Evolutionary conservation across 768 basidiomycete genomes (phyloP).

Genomic region (Serpula lacrymans): DNA sequence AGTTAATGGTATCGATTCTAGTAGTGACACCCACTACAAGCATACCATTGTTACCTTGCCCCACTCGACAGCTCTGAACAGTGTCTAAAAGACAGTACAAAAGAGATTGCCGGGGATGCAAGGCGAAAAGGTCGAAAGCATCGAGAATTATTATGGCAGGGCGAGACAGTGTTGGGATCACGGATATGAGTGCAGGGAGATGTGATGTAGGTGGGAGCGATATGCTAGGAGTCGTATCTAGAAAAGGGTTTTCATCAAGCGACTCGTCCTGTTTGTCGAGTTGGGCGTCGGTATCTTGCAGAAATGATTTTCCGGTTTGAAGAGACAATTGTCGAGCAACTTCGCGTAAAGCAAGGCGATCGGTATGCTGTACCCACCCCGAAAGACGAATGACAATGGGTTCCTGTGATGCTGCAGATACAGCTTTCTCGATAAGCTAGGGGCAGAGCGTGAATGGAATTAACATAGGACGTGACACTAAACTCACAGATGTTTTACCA

Average conservation of each 20-base stretch:
- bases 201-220: slow-evolving; percentile 64
- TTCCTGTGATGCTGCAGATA: slow-evolving; percentile 41
- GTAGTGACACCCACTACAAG: slow-evolving; percentile 86
- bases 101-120: slow-evolving; percentile 87
- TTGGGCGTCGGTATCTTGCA: slow-evolving; percentile 39
- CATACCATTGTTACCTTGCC: slow-evolving; percentile 59
- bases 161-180: slow-evolving; percentile 75
- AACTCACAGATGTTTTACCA: slow-evolving; percentile 75
- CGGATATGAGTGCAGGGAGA: slow-evolving; percentile 68
- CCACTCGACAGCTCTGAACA: slow-evolving; percentile 77
- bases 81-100: slow-evolving; percentile 96
- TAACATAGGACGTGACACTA: slow-evolving; percentile 3
- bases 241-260: slow-evolving; percentile 47
- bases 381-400: slow-evolving; percentile 81
- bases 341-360: slow-evolving; percentile 88
- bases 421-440: slow-evolving; percentile 60
- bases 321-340: slow-evolving; percentile 80
- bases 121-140: slow-evolving; percentile 89
- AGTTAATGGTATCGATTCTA: slow-evolving; percentile 82
- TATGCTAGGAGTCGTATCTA: slow-evolving; percentile 33
- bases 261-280: slow-evolving; percentile 24
- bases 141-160: slow-evolving; percentile 84
- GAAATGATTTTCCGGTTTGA: slow-evolving; percentile 66
- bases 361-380: slow-evolving; percentile 81
- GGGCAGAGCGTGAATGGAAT: neutral